These are phyloP conservation scores for Zygotorulaspora danielsina DNA, from an alignment of 805 yeast species.

Conservation along the genomic window DNA sequence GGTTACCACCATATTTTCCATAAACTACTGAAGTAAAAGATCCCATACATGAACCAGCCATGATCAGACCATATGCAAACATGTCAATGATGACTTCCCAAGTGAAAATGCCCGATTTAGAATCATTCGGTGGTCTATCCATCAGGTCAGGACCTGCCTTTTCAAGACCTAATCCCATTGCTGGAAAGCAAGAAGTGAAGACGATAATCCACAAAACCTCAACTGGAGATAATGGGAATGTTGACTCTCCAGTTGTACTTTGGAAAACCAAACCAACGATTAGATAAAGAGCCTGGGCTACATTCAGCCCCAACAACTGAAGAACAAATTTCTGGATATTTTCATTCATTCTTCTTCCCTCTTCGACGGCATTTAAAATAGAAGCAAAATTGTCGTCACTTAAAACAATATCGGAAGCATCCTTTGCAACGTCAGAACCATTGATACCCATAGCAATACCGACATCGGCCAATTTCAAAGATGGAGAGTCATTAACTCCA, in stretches of 20 bases:
- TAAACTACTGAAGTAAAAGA: conserved; percentile 64
- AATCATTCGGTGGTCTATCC: conserved; percentile 89
- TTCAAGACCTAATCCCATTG: conserved; percentile 94
- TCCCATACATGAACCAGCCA: conserved; percentile 67
- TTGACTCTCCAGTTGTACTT: conserved; percentile 60
- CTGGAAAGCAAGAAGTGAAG: conserved; percentile 98
- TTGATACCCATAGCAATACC: conserved; percentile 91
- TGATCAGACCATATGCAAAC: conserved; percentile 65
- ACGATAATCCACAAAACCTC: conserved; percentile 97
- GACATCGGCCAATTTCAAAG: conserved; percentile 89
- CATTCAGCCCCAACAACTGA: conserved; percentile 92
- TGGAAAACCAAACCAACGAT: conserved; percentile 82
- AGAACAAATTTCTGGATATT: conserved; percentile 92
- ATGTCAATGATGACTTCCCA: conserved; percentile 61
- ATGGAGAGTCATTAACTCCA: conserved; percentile 98
- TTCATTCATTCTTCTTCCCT: conserved; percentile 93
- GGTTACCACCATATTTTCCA: conserved; percentile 58
- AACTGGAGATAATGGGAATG: conserved; percentile 94
- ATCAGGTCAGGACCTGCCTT: conserved; percentile 93
- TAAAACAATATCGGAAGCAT: conserved; percentile 95
- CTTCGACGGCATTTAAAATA: conserved; percentile 86
- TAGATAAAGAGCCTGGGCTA: conserved; percentile 82
- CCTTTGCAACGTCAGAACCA: conserved; percentile 98
- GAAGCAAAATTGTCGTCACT: conserved; percentile 96
- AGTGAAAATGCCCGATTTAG: conserved; percentile 81